Percentiles rank a stretch among this genome's conserved stretches.
Evolutionary conservation across 1,284 basidiomycete genomes (phyloP).

Genomic region (Earliella scabrosa): DNA sequence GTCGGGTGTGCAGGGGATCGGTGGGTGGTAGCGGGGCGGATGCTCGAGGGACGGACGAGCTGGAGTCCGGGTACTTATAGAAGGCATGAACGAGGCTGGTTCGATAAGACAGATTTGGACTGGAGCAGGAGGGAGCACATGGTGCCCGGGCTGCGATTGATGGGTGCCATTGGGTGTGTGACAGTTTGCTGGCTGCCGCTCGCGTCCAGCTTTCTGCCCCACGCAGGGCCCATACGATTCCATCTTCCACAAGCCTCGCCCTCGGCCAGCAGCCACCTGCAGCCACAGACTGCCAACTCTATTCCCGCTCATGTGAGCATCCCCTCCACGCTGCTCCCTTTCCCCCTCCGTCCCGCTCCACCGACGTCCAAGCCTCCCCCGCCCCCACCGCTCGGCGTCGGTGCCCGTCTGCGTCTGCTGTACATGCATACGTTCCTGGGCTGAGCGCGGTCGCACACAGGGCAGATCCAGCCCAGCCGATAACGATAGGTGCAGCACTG

Average conservation of each 20-base stretch:
- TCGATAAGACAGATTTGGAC: slow-evolving; percentile 23
- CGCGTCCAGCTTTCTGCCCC: no score
- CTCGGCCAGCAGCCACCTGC: no score
- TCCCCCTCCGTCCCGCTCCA: background rate
- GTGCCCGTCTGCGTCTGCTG: no score
- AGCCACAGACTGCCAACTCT: slow-evolving; percentile 1
- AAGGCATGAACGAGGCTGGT: background rate
- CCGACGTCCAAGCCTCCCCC: no score
- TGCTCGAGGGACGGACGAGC: slow-evolving; percentile 10
- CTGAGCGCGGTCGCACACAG: no score
- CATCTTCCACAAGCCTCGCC: background rate
- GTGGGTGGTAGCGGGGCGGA: slow-evolving; percentile 12
- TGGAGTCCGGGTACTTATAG: slow-evolving; percentile 13
- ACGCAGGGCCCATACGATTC: background rate
- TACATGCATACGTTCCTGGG: no score
- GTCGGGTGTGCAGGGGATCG: background rate
- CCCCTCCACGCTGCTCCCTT: background rate
- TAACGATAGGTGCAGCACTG: no score
- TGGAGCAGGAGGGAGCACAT: slow-evolving; percentile 16
- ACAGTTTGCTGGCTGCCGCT: background rate
- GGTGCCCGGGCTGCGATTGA: slow-evolving; percentile 21
- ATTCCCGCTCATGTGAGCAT: background rate
- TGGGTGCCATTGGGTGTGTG: slow-evolving; percentile 14
- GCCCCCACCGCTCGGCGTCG: no score
- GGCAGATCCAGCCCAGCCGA: no score